These are phyloP conservation scores for Lodderomyces metapsilosis DNA, from an alignment of 1,139 yeast genomes.

Conservation along the genomic window DNA sequence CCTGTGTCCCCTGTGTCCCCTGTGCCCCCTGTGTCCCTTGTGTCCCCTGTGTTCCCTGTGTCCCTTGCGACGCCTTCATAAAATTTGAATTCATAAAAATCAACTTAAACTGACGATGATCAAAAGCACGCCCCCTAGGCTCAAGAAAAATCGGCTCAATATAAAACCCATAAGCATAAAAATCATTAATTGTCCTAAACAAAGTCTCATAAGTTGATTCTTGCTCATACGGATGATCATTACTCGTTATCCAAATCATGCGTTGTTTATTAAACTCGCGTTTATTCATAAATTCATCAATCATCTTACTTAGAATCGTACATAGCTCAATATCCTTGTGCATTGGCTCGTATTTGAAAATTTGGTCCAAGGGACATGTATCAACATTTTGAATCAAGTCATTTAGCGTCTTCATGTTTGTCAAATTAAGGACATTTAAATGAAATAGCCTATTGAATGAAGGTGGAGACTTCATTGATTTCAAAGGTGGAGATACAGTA, in stretches of 20 bases:
- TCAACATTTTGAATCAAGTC: slow-evolving; percentile 32
- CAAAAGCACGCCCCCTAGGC: slow-evolving; percentile 34
- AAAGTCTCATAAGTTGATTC: slow-evolving; percentile 36
- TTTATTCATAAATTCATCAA: slow-evolving; percentile 34
- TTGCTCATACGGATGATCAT: slow-evolving; percentile 35
- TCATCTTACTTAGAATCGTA: slow-evolving; percentile 28
- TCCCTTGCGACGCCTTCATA: slow-evolving; percentile 17
- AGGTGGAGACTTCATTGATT: slow-evolving; percentile 10
- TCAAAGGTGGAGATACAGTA: slow-evolving; percentile 15
- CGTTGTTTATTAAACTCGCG: slow-evolving; percentile 34
- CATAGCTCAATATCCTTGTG: slow-evolving; percentile 16
- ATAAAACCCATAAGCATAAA: slow-evolving; percentile 48
- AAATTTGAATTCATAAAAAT: slow-evolving; percentile 47
- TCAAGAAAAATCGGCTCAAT: slow-evolving; percentile 65
- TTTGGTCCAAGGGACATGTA: slow-evolving; percentile 16
- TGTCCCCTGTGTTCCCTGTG: background rate
- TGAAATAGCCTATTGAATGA: slow-evolving; percentile 33
- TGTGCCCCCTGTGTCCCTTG: background rate
- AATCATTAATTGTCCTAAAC: slow-evolving; percentile 61
- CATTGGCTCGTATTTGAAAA: slow-evolving; percentile 18
- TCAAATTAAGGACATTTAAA: slow-evolving; percentile 35
- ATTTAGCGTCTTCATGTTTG: slow-evolving; percentile 39
- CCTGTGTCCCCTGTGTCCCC: slow-evolving; percentile 6
- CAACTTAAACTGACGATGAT: slow-evolving; percentile 55
- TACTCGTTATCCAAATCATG: slow-evolving; percentile 43